Percentiles rank a stretch among this genome's conserved stretches.
These are phyloP conservation scores for Sideroxylon spinosum DNA, from an alignment of 179 eudicot species.

Conservation along the genomic window DNA sequence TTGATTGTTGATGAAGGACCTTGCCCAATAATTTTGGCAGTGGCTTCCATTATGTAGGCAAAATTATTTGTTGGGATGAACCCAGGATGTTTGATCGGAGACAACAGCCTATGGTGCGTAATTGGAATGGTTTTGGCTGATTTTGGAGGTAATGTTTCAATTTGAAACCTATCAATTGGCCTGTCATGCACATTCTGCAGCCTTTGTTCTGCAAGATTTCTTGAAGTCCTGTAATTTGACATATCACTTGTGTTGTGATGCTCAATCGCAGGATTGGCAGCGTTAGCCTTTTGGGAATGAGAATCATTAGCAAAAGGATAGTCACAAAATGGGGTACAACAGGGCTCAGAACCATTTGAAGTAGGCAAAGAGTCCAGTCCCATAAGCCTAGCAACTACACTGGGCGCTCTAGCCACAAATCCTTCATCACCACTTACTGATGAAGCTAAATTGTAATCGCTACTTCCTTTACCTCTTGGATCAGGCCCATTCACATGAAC, in stretches of 20 bases:
- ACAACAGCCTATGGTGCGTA: conserved; percentile 67
- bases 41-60: conserved; percentile 71
- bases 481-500: conserved; percentile 39
- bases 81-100: conserved; percentile 90
- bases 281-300: conserved; percentile 32
- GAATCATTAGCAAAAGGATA: conserved; percentile 42
- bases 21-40: conserved; percentile 71
- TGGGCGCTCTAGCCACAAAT: conserved; percentile 59
- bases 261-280: conserved; percentile 36
- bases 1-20: conserved; percentile 46
- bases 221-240: conserved; percentile 39
- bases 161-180: conserved; percentile 82
- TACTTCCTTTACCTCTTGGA: conserved; percentile 36
- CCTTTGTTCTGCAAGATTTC: conserved; percentile 47
- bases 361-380: conserved; percentile 90
- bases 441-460: conserved; percentile 37
- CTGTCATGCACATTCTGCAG: conserved; percentile 41
- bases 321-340: conserved; percentile 42
- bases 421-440: conserved; percentile 53
- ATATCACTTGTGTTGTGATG: conserved; percentile 37
- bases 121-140: conserved; percentile 78
- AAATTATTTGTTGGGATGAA: conserved; percentile 69
- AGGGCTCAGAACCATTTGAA: conserved; percentile 45
- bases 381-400: conserved; percentile 98
- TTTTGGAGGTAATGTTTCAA: conserved; percentile 78